phyloP scores from a whole-genome alignment of 371 early-diverging fungal species.

The Coemansia sp. region DNA sequence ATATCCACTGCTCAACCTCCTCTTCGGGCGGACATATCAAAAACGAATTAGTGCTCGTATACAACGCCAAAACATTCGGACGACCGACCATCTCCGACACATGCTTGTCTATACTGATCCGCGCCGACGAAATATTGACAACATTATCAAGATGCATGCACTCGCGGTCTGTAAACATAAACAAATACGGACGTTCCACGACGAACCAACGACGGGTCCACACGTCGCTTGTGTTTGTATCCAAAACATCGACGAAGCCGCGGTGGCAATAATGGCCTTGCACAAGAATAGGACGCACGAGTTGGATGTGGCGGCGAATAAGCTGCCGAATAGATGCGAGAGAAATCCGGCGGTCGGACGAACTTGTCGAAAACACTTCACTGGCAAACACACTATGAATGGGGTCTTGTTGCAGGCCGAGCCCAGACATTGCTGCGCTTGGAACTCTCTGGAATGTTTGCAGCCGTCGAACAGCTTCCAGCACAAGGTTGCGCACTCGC shows the following conservation, averaged over 20 bases:
- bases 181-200: slow-evolving; percentile 81
- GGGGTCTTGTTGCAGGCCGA: slow-evolving; percentile 30
- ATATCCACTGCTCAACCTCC: slow-evolving; percentile 78
- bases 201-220: slow-evolving; percentile 86
- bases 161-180: slow-evolving; percentile 63
- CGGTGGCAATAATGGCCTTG: slow-evolving; percentile 57
- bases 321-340: slow-evolving; percentile 2
- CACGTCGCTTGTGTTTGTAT: slow-evolving; percentile 56
- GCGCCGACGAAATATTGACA: slow-evolving; percentile 69
- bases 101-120: slow-evolving; percentile 67
- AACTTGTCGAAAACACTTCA: background rate
- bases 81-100: slow-evolving; percentile 69
- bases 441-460: slow-evolving; percentile 9
- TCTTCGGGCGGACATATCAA: slow-evolving; percentile 68
- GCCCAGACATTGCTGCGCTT: background rate
- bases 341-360: background rate
- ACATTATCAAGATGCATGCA: slow-evolving; percentile 70
- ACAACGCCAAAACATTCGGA: slow-evolving; percentile 72
- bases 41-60: slow-evolving; percentile 74
- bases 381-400: background rate
- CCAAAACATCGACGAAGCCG: slow-evolving; percentile 57
- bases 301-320: slow-evolving; percentile 4
- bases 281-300: slow-evolving; percentile 15
- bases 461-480: slow-evolving; percentile 15
- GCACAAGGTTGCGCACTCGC: slow-evolving; percentile 6